Percentiles rank a stretch among this genome's conserved stretches.
phyloP scores from a whole-genome alignment of 1,284 basidiomycete genomes.

The Pseudozyma thailandica region DNA sequence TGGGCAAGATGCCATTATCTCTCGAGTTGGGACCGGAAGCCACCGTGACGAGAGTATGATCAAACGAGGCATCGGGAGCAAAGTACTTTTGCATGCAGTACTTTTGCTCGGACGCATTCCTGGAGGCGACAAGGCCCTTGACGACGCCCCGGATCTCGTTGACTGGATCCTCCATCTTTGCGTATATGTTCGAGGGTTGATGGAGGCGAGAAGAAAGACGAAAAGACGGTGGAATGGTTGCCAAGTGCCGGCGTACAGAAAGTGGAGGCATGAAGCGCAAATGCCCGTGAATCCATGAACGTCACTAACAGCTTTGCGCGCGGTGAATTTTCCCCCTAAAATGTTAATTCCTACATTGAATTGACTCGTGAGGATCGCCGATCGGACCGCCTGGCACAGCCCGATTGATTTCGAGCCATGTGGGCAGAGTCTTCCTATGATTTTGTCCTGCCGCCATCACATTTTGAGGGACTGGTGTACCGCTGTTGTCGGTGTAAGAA shows the following conservation, averaged over 20 bases:
- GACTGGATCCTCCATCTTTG: constrained; percentile 62
- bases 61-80: constrained; percentile 62
- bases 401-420: no score
- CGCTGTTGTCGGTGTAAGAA: no score
- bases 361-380: no score
- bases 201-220: neutral
- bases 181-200: neutral
- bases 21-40: constrained; percentile 52
- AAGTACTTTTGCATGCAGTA: constrained; percentile 58
- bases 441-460: no score
- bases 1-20: constrained; percentile 61
- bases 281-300: neutral
- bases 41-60: constrained; percentile 65
- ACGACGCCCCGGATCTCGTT: constrained; percentile 60
- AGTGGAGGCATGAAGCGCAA: neutral
- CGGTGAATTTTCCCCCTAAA: no score
- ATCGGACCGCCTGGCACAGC: no score
- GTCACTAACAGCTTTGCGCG: no score
- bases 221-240: neutral
- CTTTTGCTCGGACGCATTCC: constrained; percentile 59
- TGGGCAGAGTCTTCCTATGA: no score
- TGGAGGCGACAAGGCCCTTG: constrained; percentile 61
- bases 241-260: neutral
- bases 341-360: no score
- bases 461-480: no score